Evolutionary conservation across 139 green algal genomes (phyloP), one percentile per base, ranked within the genome.

Genomic region (Ettlia oleoabundans): DNA sequence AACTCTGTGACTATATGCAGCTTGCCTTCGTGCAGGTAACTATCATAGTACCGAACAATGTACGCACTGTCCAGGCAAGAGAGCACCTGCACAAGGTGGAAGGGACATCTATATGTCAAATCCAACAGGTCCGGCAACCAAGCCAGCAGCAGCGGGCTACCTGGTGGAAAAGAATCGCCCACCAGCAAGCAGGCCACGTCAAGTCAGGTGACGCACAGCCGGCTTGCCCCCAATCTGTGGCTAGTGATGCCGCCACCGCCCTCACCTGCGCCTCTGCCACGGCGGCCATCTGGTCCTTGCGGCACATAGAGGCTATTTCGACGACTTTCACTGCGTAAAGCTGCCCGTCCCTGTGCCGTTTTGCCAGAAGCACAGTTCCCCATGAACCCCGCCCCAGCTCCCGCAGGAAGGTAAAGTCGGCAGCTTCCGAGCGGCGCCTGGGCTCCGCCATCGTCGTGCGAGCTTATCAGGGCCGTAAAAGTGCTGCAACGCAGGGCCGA

Each of bases 41-140:
- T 55, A 52, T 80, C 73, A 22, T 68, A 80, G 73, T 80, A 80
- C 51, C 28, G 24, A 2, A 40, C 63, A 33, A 80, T 80, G 73
- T 80, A 33, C 8, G 73, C 52, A 28, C 52, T 69, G 52, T 80
- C 73, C 37, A 80, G 53, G 24, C 33, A 37, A 26, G 73, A 51
- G 10, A 80, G 35, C 26, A 80, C 21, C 73, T 80, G 73, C 68
- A 61, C 8, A 32, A 28, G 15, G 21, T 7, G 1, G 32, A 22
- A 41, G 64, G 64, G 30, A 24, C 10, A 10, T 24, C 26, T 3
- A 58, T 15, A 58, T 58, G 47, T 58, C 47, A 58, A 58, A 10
- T 24, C 15, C 10, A 15, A 58, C 47, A 15, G 10, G 13, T 58
- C 47, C 13, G 15, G 13, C 47, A 58, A 15, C 47, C 47, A 15